Evolutionary conservation across 768 basidiomycete genomes (phyloP), one percentile per base, ranked within the genome.

Genomic region (Strobilomyces confusus): DNA sequence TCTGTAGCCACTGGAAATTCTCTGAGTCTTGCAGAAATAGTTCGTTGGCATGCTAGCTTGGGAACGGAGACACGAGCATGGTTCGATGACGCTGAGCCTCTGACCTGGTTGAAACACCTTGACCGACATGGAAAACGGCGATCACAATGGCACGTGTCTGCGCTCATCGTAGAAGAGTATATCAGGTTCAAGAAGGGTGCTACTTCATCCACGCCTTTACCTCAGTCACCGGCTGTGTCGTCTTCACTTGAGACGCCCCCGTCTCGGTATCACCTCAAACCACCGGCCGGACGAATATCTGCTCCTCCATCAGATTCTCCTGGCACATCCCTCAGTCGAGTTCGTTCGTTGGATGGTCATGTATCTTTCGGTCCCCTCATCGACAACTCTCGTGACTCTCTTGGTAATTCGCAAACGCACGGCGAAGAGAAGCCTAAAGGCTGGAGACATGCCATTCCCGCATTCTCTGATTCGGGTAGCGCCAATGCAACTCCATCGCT

Each of bases 31-130:
- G 70, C 73, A 19, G 73, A 75, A 40, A 75, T 82, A 26, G 76
- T 74, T 29, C 80, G 77, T 19, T 91, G 89, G 89, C 80, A 82
- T 58, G 65, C 72, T n/a, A 67, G 69, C 29, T 81, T 81, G 51
- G 77, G 79, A 29, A 59, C 68, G 9, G 60, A 73, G n/a, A 68
- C 78, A 9, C 79, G 73, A 53, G 66, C 72, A n/a, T 73, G 78
- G 25, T 63, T 90, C 23, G 86, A 86, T 50, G 76, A 77, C 48
- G 77, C 79, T 0, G 89, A 91, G 62, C 86, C 88, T 8, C 73
- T 86, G 43, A 81, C 82, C 8, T 91, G 88, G 89, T 69, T 89
- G 26, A 86, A 81, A 60, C 85, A 89, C 52, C 63, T 81, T 44
- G 79, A 84, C 44, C 81, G 74, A 55, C 75, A 65, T 49, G 67